Base-by-base conservation (phyloP, 2,329 filamentous ascomycete species). In the Xylaria sp. region DNA sequence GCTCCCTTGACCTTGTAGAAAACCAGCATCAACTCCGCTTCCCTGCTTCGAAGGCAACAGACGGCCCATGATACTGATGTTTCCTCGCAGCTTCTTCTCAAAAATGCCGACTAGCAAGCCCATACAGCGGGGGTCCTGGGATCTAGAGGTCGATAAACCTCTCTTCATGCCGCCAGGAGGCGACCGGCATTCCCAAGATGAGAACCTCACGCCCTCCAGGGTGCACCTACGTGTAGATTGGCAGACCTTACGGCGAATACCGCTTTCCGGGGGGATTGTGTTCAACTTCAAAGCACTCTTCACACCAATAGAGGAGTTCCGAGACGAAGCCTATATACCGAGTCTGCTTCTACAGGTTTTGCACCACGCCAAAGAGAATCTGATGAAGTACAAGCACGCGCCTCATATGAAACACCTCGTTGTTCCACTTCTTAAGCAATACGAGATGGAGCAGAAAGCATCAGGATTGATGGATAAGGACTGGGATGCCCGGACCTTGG, bases 251-350 rank as follows among this genome's bases (percentile, higher is more conserved):
- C 88, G 93, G 1, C 87, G 93, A 2, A 80, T 97, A 0, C 93
- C 93, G 0, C 81, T 97, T 0, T 93, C 90, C 0, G 92, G 87
- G 0, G 90, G 86, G 0, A 82, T 97, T 1, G 86, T 93, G 0
- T 97, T 97, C 82, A 96, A 96, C 77, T 97, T 95, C 86, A 96
- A 95, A 75, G 92, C 91, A 0, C 78, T 96, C 0, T 96, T 96
- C 78, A 96, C 92, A 0, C 91, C 91, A 0, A 77, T 97, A 0
- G 76, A 83, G 0, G 88, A 91, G 69, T 89, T 96, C 64, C 81
- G 86, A 2, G 83, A 91, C 63, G 93, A 97, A 77, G 87, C 91
- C 0, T 91, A 88, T 53, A 81, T 97, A 0, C 93, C 93, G 0
- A 86, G 86, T 0, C 76, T 96, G 5, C 60, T 93, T 1, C 78